Conservation (phyloP, 495 filamentous ascomycete genomes). For the Sordaria brevicollis region DNA sequence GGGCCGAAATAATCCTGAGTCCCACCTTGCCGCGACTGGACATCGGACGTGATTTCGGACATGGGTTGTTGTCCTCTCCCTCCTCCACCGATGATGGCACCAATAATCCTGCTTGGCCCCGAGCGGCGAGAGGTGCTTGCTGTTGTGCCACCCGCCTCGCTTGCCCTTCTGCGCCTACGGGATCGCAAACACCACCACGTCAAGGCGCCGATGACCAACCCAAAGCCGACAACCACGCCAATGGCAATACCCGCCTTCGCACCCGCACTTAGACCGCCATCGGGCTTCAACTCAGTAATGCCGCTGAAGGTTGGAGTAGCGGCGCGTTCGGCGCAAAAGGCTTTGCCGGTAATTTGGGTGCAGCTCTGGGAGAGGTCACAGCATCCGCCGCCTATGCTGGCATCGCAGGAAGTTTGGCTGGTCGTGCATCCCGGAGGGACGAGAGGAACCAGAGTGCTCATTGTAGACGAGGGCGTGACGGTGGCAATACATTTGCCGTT, state of each 20-base stretch:
- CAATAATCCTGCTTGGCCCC: not conserved
- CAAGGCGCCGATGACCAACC: constrained; percentile 24
- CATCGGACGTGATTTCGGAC: constrained; percentile 18
- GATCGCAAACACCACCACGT: constrained; percentile 26
- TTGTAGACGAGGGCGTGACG: constrained; percentile 8
- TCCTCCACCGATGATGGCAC: not conserved
- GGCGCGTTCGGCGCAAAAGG: constrained; percentile 35
- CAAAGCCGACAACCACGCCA: constrained; percentile 27
- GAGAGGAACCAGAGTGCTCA: constrained; percentile 8
- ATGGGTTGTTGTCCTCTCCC: constrained; percentile 7
- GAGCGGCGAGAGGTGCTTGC: not conserved
- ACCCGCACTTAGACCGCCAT: constrained; percentile 19
- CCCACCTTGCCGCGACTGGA: constrained; percentile 14
- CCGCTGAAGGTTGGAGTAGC: constrained; percentile 24
- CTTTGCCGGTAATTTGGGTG: constrained; percentile 46
- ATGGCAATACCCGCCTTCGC: constrained; percentile 38
- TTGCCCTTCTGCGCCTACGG: constrained; percentile 11
- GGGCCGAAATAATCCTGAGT: constrained; percentile 25
- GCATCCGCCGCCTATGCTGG: constrained; percentile 60
- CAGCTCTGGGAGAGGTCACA: constrained; percentile 63
- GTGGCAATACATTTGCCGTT: constrained; percentile 16
- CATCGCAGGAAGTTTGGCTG: constrained; percentile 60
- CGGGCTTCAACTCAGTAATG: not conserved
- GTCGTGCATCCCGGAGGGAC: constrained; percentile 50
- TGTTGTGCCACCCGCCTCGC: not conserved